Conservation (phyloP, 2,329 filamentous ascomycete genomes). For the Paraconiothyrium brasiliense region DNA sequence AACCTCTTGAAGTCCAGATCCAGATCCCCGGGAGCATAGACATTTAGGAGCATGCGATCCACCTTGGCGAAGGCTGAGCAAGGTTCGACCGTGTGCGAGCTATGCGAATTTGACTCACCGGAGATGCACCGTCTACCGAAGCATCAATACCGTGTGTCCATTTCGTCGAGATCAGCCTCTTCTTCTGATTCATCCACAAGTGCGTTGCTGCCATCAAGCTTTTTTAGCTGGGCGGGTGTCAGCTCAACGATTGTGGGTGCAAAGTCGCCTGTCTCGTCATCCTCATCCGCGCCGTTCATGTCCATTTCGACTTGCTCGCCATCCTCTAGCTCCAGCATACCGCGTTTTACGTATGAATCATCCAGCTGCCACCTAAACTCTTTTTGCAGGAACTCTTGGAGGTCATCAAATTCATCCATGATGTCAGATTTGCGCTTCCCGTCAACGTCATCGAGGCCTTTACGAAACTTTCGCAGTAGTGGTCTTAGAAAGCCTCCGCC, state of each 20-base stretch:
- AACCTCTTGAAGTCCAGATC: not conserved
- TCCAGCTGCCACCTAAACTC: slow-evolving; percentile 68
- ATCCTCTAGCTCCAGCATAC: slow-evolving; percentile 69
- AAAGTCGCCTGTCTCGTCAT: slow-evolving; percentile 72
- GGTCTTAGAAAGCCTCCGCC: slow-evolving; percentile 62
- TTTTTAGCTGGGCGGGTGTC: slow-evolving; percentile 53
- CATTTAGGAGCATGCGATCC: not conserved
- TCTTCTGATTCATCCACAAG: slow-evolving; percentile 50
- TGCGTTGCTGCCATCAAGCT: slow-evolving; percentile 43
- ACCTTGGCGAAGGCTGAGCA: slow-evolving; percentile 10
- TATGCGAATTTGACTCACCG: slow-evolving; percentile 28
- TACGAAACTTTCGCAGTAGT: slow-evolving; percentile 63
- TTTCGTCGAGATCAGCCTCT: slow-evolving; percentile 49
- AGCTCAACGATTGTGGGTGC: slow-evolving; percentile 69
- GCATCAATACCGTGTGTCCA: slow-evolving; percentile 50
- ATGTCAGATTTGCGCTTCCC: slow-evolving; percentile 55
- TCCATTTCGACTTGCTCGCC: slow-evolving; percentile 71
- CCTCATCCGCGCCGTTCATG: slow-evolving; percentile 62
- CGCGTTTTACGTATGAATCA: slow-evolving; percentile 63
- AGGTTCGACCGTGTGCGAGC: slow-evolving; percentile 6
- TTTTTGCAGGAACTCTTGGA: slow-evolving; percentile 64
- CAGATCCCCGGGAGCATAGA: not conserved
- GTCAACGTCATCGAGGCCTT: slow-evolving; percentile 59
- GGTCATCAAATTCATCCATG: slow-evolving; percentile 62
- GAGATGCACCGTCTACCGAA: slow-evolving; percentile 29